Evolutionary conservation across 2,329 filamentous ascomycete genomes (phyloP).

Genomic region (Ophioceras dolichostomum): DNA sequence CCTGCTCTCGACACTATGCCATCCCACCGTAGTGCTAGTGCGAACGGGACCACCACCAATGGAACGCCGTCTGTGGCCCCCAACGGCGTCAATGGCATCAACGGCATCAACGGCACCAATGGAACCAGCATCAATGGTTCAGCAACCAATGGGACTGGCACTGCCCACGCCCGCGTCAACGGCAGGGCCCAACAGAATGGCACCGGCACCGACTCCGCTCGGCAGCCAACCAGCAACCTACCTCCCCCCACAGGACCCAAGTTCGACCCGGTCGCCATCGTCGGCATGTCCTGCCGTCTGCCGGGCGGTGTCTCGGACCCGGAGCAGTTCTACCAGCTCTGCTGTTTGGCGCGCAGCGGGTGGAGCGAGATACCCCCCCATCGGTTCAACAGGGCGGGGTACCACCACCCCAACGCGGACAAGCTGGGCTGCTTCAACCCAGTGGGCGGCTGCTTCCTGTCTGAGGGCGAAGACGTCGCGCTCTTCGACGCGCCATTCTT

Average conservation of each 20-base stretch:
- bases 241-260: conserved; percentile 2
- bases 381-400: conserved; percentile 19
- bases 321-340: conserved; percentile 18
- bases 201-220: no score
- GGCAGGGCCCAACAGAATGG: no score
- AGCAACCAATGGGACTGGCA: not conserved
- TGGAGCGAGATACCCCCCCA: conserved; percentile 17
- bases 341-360: conserved; percentile 14
- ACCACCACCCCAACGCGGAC: conserved; percentile 19
- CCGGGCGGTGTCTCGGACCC: conserved; percentile 16
- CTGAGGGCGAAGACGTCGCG: conserved; percentile 14
- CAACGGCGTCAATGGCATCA: not conserved
- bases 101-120: not conserved
- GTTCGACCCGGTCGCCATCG: conserved; percentile 15
- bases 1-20: no score
- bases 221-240: no score
- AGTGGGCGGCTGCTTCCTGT: conserved; percentile 18
- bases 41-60: no score
- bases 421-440: conserved; percentile 20
- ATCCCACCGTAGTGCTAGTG: no score
- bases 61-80: no score
- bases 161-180: no score
- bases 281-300: conserved; percentile 19
- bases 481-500: conserved; percentile 21
- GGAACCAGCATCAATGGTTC: not conserved